phyloP scores from a whole-genome alignment of 352 stramenopile genomes.

The Blastocystis sp. region DNA sequence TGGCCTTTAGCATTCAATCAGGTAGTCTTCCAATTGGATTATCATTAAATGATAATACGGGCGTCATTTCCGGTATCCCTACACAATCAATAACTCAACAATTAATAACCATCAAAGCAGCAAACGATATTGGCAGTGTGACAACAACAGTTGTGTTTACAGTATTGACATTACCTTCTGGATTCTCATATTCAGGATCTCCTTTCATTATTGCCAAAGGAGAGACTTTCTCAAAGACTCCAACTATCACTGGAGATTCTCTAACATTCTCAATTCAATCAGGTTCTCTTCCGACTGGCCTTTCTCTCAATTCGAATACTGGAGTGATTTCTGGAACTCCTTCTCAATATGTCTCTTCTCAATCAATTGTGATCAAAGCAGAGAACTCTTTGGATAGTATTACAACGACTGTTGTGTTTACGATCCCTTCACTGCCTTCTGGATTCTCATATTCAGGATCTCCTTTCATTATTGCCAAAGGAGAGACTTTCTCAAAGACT shows the following conservation, averaged over 20 bases:
- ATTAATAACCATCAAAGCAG: background rate
- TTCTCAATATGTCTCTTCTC: background rate
- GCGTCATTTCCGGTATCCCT: slow-evolving; percentile 3
- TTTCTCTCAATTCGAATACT: slow-evolving; percentile 28
- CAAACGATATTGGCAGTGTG: background rate
- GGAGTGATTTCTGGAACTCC: slow-evolving; percentile 47
- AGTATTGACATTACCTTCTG: background rate
- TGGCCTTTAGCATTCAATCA: background rate
- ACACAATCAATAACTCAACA: background rate
- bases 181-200: background rate
- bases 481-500: background rate
- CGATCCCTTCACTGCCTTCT: background rate
- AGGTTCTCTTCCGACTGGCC: slow-evolving; percentile 1
- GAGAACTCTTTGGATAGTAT: background rate
- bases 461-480: background rate
- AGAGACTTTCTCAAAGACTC: background rate
- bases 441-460: background rate
- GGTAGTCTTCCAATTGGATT: background rate
- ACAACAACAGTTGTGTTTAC: background rate
- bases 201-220: background rate
- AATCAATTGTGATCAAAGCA: background rate
- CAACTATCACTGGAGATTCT: background rate
- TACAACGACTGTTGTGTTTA: background rate
- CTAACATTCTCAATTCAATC: background rate
- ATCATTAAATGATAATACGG: background rate